Conservation (phyloP, 768 basidiomycete genomes). For the Suillus variegatus region DNA sequence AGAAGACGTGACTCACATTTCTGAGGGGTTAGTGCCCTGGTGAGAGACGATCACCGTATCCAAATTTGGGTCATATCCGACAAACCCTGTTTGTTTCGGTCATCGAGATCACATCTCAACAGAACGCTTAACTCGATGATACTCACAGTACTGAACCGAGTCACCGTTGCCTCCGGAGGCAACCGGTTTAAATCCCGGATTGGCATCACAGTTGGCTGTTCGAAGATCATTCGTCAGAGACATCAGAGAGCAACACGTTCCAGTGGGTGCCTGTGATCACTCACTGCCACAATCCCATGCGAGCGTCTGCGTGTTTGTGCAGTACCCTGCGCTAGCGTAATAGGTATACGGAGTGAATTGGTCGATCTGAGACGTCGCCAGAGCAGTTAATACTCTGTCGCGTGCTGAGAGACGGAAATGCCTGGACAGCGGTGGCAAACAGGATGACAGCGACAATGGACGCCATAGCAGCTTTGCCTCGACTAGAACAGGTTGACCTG, state of each 20-base stretch:
- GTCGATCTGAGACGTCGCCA: conserved; percentile 42
- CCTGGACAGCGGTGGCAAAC: conserved; percentile 12
- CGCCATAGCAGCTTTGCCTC: conserved; percentile 15
- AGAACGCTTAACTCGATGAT: background rate
- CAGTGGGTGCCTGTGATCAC: conserved; percentile 15
- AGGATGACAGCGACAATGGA: conserved; percentile 20
- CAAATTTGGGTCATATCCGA: conserved; percentile 48
- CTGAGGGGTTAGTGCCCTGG: conserved; percentile 34
- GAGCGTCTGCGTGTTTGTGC: conserved; percentile 41
- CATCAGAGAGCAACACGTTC: background rate
- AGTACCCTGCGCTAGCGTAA: conserved; percentile 55
- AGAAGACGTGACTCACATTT: conserved; percentile 25
- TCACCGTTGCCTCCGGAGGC: conserved; percentile 50
- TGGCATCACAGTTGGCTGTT: conserved; percentile 48
- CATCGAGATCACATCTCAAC: background rate
- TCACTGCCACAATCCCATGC: conserved; percentile 59
- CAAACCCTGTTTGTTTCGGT: conserved; percentile 42
- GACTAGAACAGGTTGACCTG: background rate
- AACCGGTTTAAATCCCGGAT: conserved; percentile 46
- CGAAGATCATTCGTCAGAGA: background rate
- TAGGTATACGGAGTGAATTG: conserved; percentile 48
- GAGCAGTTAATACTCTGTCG: conserved; percentile 41
- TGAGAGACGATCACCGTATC: conserved; percentile 39
- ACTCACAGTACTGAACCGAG: conserved; percentile 43
- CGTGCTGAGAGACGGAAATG: conserved; percentile 28